Evolutionary conservation across 2,329 filamentous ascomycete genomes (phyloP), one percentile per base, ranked within the genome.

Genomic region (Phialocephala subalpina): DNA sequence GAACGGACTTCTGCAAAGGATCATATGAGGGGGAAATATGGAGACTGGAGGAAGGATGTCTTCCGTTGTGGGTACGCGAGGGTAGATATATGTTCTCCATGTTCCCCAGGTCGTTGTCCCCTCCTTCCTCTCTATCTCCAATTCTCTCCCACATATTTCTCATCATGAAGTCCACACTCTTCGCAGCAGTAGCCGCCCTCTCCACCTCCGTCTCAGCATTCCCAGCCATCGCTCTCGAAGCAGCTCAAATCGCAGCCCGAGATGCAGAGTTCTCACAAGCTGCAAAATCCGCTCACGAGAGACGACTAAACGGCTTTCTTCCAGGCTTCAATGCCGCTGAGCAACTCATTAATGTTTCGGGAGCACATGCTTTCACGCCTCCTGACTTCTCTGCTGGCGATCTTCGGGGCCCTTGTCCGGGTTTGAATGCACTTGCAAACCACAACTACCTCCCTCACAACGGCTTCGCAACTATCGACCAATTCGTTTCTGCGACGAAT

Each of bases 371-470:
- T 2, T 65, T 62, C 29, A 22, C 57, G 18, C 58, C 63, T 12
- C 58, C 63, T 22, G 27, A 60, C 14, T 49, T 60, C 27, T 9
- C 7, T 55, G 69, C 69, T 11, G 78, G 63, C 18, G 66, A 65
- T 58, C 47, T 62, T n/a, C 62, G 66, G 42, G 66, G 66, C 16
- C 66, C 63, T 58, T 80, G 79, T 65, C 78, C 78, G 0, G 78
- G 78, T 40, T 69, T 80, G 27, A 80, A 80, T 67, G 78, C 78
- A 6, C 67, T 80, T 53, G 78, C 78, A 49, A 80, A 80, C 52
- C 78, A 80, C 70, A 76, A 73, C n/a, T 80, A 80, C 60, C 77
- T 80, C 33, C 67, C 65, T 14, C 67, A 64, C 25, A 65, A 66
- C 29, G 67, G 64, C 40, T 75, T 81, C 33, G 71, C 69, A n/a